These are phyloP conservation scores for Linderniella brevidens DNA, from an alignment of 257 asterid species.

Conservation along the genomic window DNA sequence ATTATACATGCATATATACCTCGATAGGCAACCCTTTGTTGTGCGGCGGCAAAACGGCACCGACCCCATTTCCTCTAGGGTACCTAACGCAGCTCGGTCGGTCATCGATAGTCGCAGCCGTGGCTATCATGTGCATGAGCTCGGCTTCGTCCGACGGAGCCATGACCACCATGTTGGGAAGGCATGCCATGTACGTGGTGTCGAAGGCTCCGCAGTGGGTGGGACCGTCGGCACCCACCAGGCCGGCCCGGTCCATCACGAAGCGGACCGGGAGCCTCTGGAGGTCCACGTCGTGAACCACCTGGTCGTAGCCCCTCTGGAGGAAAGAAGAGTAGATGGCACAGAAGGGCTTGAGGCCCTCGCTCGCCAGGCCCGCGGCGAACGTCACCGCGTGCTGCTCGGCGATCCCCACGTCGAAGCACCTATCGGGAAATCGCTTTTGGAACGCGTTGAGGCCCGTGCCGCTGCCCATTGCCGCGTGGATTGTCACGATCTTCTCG, in stretches of 20 bases:
- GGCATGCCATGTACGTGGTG: constrained; percentile 54
- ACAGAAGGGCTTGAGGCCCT: constrained; percentile 63
- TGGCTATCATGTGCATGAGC: constrained; percentile 62
- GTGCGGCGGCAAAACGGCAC: constrained; percentile 27
- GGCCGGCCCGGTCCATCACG: constrained; percentile 62
- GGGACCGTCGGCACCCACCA: constrained; percentile 66
- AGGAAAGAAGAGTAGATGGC: constrained; percentile 53
- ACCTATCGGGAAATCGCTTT: constrained; percentile 30
- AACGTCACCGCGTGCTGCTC: constrained; percentile 68
- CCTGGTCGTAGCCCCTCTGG: constrained; percentile 66
- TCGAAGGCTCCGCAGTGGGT: constrained; percentile 68
- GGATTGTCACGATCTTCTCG: constrained; percentile 42
- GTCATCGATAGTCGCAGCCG: constrained; percentile 43
- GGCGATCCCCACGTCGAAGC: constrained; percentile 58
- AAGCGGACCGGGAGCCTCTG: constrained; percentile 54
- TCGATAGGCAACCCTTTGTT: constrained; percentile 46
- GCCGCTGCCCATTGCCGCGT: constrained; percentile 76
- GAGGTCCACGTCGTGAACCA: constrained; percentile 62
- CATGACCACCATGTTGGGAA: constrained; percentile 72
- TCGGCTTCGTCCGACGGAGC: constrained; percentile 68
- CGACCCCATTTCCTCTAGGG: constrained; percentile 66
- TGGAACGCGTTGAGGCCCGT: constrained; percentile 50
- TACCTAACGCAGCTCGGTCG: constrained; percentile 53
- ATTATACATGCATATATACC: too few species aligned
- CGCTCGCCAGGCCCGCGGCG: constrained; percentile 54